phyloP scores from a whole-genome alignment of 441 rosid species.

The Iberis amara region DNA sequence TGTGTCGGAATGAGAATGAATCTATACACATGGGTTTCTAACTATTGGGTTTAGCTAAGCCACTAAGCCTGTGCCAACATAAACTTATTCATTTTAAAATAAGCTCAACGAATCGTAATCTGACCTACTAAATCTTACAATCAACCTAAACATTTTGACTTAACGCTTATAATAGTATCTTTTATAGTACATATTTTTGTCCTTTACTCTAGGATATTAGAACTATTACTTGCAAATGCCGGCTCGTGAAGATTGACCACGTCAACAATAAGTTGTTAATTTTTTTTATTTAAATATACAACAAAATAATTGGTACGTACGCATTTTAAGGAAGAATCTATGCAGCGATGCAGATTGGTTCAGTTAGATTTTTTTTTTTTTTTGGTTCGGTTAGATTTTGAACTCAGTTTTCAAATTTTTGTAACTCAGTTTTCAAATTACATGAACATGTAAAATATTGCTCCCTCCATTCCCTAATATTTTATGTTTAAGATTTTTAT shows the following conservation, averaged over 20 bases:
- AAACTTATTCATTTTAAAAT: constrained; percentile 12
- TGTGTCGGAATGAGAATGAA: constrained; percentile 6
- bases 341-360: not conserved
- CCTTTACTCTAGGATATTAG: constrained; percentile 20
- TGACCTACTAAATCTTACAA: constrained; percentile 18
- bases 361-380: no score
- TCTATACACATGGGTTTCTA: constrained; percentile 22
- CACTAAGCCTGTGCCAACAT: constrained; percentile 21
- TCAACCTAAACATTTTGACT: constrained; percentile 20
- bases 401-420: not conserved
- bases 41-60: constrained; percentile 22
- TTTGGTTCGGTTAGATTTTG: no score
- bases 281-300: not conserved
- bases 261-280: constrained; percentile 5
- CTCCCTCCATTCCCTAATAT: no score
- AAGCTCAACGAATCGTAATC: constrained; percentile 21
- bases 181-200: no score
- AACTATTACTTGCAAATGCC: constrained; percentile 27
- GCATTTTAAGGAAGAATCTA: constrained; percentile 12
- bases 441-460: no score
- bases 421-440: no score
- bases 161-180: not conserved
- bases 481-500: no score
- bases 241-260: constrained; percentile 25
- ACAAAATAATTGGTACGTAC: constrained; percentile 16